These are phyloP conservation scores for Ophiostoma montium DNA, from an alignment of 2,329 filamentous ascomycete genomes.

Conservation along the genomic window DNA sequence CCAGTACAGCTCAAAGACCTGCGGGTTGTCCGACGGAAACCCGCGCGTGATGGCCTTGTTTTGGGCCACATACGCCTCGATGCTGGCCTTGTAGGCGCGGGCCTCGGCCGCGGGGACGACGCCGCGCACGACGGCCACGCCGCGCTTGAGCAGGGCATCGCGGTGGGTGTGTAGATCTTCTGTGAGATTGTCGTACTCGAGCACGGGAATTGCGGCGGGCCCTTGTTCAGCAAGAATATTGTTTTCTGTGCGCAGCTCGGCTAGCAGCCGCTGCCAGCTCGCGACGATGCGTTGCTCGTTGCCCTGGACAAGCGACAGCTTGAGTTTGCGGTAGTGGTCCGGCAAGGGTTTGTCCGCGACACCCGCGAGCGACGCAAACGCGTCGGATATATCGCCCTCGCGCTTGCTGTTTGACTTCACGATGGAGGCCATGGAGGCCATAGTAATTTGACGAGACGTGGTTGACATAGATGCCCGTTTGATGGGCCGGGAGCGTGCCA, in stretches of 20 bases:
- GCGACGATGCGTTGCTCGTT: conserved; percentile 30
- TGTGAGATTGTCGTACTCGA: conserved; percentile 33
- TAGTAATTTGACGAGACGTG: background rate
- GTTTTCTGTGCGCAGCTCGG: conserved; percentile 14
- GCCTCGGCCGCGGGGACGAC: conserved; percentile 52
- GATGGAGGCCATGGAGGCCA: background rate
- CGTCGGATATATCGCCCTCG: conserved; percentile 48
- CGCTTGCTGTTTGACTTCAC: conserved; percentile 24
- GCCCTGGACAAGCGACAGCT: conserved; percentile 35
- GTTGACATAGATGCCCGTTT: conserved; percentile 12
- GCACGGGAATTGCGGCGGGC: conserved; percentile 35
- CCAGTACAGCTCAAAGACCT: conserved; percentile 62
- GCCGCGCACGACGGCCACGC: conserved; percentile 48
- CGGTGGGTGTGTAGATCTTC: conserved; percentile 22
- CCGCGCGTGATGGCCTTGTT: conserved; percentile 45
- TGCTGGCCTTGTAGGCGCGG: conserved; percentile 47
- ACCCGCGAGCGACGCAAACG: conserved; percentile 46
- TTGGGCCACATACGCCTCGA: conserved; percentile 48
- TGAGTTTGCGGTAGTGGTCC: conserved; percentile 40
- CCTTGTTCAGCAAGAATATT: conserved; percentile 30
- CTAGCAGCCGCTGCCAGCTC: conserved; percentile 18
- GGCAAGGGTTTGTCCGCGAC: conserved; percentile 31
- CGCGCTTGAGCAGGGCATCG: conserved; percentile 44
- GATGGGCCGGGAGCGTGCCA: background rate
- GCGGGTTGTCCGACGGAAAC: conserved; percentile 47